Evolutionary conservation across 129 eudicot genomes (phyloP), one percentile per base, ranked within the genome.

Genomic region (Lonicera japonica): DNA sequence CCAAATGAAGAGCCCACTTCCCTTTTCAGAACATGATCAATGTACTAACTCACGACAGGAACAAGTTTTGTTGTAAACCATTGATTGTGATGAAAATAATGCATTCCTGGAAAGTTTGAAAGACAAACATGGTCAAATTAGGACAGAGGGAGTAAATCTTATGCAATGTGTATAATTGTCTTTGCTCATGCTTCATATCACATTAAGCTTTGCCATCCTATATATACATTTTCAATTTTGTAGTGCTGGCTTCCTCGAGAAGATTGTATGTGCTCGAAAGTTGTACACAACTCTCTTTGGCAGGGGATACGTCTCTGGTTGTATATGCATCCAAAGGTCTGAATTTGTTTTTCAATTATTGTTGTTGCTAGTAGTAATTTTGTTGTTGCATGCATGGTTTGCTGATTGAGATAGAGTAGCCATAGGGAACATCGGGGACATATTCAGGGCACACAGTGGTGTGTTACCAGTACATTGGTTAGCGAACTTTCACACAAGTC

Each of bases 261-360:
- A 80, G 99, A 92, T 70, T 92, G 99, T 56, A 88, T 88, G 92
- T 92, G 99, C 68, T 77, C 83, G 18, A 82, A 76, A 45, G 66
- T 92, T 70, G 76, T 69, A 23, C 69, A 61, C 53, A 54, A 60
- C 64, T 56, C 86, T 66, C 89, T 88, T 23, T 88, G 99, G 99
- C 70, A 74, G 66, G 70, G 73, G 20, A 61, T 88, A 53, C 82
- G 83, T 54, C 78, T 92, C 70, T 92, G 99, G 99, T 66, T 92
- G 63, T 92, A 92, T 71, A 92, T 92, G 99, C 99, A 92, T 68
- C 99, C 99, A 34, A 92, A 88, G 99, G 99, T 92, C 64, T 74
- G 64, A 14, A 24, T 18, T 36, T 11, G 5, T 43, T 62, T 60
- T 60, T 39, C 54, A n/a, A 46, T 58, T 21, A 60, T 69, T 62